Percentiles rank a stretch among this genome's conserved stretches.
Conservation (phyloP, 352 stramenopile genomes). For the Phytophthora constricta region DNA sequence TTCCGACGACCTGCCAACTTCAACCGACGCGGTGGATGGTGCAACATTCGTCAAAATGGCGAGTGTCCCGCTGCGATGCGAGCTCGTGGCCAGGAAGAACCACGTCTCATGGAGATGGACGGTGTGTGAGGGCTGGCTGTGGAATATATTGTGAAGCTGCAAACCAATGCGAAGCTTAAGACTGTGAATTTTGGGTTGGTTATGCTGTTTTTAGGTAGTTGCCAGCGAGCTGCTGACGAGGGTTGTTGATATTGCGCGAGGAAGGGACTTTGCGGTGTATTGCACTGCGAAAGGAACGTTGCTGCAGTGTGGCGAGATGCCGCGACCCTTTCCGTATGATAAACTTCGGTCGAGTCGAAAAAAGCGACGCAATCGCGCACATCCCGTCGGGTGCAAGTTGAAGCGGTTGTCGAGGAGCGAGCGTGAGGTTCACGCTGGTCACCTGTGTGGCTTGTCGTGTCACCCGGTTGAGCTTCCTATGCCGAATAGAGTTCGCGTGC, state of each 20-base stretch:
- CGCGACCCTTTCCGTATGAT: slow-evolving; percentile 24
- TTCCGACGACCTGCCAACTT: slow-evolving; percentile 22
- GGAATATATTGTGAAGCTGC: background rate
- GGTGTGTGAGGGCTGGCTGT: background rate
- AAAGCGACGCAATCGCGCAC: slow-evolving; percentile 20
- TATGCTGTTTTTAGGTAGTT: background rate
- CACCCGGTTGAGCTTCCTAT: slow-evolving; percentile 11
- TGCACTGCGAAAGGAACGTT: slow-evolving; percentile 18
- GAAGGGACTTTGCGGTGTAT: slow-evolving; percentile 31
- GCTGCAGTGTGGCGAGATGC: slow-evolving; percentile 23
- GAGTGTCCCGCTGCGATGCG: slow-evolving; percentile 20
- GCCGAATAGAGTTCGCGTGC: slow-evolving; percentile 18
- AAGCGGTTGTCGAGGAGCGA: slow-evolving; percentile 26
- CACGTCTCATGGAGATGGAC: slow-evolving; percentile 26
- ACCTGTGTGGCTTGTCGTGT: slow-evolving; percentile 24
- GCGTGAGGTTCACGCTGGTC: slow-evolving; percentile 11
- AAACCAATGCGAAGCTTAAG: too few species aligned
- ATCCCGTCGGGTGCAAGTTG: slow-evolving; percentile 20
- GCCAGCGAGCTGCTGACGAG: slow-evolving; percentile 13
- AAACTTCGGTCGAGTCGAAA: slow-evolving; percentile 19
- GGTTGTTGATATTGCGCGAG: slow-evolving; percentile 20
- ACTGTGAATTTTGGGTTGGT: background rate
- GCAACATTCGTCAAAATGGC: slow-evolving; percentile 9
- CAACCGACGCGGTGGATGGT: slow-evolving; percentile 22
- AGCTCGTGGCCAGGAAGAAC: slow-evolving; percentile 24